These are phyloP conservation scores for Candida fluviatilis DNA, from an alignment of 805 yeast genomes.

Conservation along the genomic window DNA sequence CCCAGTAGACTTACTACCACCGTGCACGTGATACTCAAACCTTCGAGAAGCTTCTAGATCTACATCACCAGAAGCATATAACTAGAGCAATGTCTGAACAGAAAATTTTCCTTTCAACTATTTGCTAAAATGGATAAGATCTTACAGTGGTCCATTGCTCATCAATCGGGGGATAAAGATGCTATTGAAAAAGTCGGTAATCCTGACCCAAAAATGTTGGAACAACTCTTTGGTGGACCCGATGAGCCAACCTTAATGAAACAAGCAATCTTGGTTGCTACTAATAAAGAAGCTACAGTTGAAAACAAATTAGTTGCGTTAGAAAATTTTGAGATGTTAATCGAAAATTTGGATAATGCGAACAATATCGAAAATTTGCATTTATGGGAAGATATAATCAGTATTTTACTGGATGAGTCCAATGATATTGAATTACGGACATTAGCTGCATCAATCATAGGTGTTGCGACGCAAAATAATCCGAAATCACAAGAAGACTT, in stretches of 20 bases:
- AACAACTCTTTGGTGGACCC: constrained; percentile 69
- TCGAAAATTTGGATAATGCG: constrained; percentile 92
- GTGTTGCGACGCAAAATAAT: constrained; percentile 92
- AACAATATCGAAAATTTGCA: constrained; percentile 81
- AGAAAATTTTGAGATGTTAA: constrained; percentile 89
- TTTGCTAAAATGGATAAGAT: constrained; percentile 75
- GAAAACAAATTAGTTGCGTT: constrained; percentile 72
- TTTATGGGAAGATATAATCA: constrained; percentile 73
- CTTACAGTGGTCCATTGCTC: constrained; percentile 86
- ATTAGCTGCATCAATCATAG: constrained; percentile 69
- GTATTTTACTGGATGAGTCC: constrained; percentile 42
- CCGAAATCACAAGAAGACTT: constrained; percentile 68
- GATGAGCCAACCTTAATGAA: constrained; percentile 91
- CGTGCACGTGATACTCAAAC: neutral
- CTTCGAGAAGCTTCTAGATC: neutral
- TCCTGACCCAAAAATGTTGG: constrained; percentile 76
- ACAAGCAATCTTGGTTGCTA: constrained; percentile 61
- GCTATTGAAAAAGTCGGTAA: constrained; percentile 59
- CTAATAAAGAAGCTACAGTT: constrained; percentile 51
- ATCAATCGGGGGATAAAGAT: constrained; percentile 67
- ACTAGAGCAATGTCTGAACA: neutral
- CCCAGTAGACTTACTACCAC: too few relatives aligned
- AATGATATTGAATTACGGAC: constrained; percentile 38
- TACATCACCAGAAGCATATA: neutral
- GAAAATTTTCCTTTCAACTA: neutral